A percentile compares a stretch with the other conserved stretches of the same genome.
Evolutionary conservation across 176 grass and related monocot genomes (phyloP).

Genomic region (Oryza longistaminata): DNA sequence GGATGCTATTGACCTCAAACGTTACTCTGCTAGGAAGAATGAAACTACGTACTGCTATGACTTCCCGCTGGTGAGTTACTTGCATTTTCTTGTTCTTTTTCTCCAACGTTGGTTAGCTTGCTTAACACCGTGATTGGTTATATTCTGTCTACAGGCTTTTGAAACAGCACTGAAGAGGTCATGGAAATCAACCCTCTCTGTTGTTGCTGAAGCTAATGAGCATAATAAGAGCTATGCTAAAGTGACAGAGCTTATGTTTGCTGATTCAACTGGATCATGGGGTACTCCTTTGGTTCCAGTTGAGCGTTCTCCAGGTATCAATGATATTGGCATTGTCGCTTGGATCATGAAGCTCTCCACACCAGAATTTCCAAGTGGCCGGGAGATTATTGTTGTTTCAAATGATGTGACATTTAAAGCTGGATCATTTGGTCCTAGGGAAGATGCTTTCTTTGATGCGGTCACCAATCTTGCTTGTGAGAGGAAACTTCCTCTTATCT

Average conservation of each 20-base stretch:
- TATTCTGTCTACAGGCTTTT: constrained; percentile 72
- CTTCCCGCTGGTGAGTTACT: constrained; percentile 78
- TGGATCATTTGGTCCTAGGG: constrained; percentile 94
- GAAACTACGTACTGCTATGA: constrained; percentile 99
- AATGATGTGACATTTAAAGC: constrained; percentile 96
- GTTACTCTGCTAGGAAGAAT: constrained; percentile 78
- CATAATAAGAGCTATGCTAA: constrained; percentile 56
- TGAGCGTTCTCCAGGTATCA: constrained; percentile 69
- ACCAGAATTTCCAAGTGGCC: constrained; percentile 82
- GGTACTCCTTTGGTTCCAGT: constrained; percentile 68
- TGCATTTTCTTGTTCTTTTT: constrained; percentile 1
- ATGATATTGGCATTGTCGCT: constrained; percentile 89
- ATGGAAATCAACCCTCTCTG: constrained; percentile 63
- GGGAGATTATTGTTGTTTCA: constrained; percentile 92
- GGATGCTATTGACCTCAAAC: constrained; percentile 77
- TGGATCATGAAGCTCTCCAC: constrained; percentile 94
- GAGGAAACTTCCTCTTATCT: constrained; percentile 95
- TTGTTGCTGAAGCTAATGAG: constrained; percentile 45
- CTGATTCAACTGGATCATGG: constrained; percentile 70
- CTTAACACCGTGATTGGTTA: constrained; percentile 33
- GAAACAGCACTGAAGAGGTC: constrained; percentile 79
- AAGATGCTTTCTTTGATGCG: constrained; percentile 95
- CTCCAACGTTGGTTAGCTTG: constrained; percentile 3
- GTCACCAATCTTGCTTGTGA: constrained; percentile 88
- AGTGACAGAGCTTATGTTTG: constrained; percentile 79